These are phyloP conservation scores for Ceratobasidium sp. DNA, from an alignment of 1,284 basidiomycete species.

Conservation along the genomic window DNA sequence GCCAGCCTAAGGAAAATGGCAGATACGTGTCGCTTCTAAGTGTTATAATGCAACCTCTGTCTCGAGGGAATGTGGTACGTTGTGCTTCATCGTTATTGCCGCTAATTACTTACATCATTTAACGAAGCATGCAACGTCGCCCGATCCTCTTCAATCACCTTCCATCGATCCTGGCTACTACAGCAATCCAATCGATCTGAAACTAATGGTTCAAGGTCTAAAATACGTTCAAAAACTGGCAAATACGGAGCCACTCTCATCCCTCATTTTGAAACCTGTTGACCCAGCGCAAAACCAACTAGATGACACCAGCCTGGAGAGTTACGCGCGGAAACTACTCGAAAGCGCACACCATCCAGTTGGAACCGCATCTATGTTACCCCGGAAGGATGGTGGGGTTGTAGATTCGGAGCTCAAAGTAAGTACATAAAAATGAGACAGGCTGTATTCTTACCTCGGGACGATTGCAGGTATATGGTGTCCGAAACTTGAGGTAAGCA, in stretches of 20 bases:
- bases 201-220: conserved; percentile 55
- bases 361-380: conserved; percentile 57
- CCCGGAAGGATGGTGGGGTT: conserved; percentile 56
- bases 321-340: conserved; percentile 39
- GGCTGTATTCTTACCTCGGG: neutral
- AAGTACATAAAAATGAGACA: neutral
- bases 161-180: conserved; percentile 46
- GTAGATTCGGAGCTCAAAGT: conserved; percentile 52
- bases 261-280: conserved; percentile 40
- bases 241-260: conserved; percentile 51
- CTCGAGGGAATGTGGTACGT: conserved; percentile 43
- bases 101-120: neutral
- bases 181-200: conserved; percentile 51
- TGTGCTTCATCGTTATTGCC: neutral
- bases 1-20: conserved; percentile 23
- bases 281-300: conserved; percentile 42
- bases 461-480: conserved; percentile 38
- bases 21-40: conserved; percentile 43
- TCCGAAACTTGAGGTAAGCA: conserved; percentile 37
- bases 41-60: conserved; percentile 43
- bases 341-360: conserved; percentile 45
- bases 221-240: conserved; percentile 56
- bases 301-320: conserved; percentile 42
- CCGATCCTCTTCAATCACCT: conserved; percentile 34
- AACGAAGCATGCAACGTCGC: conserved; percentile 41